Conservation (phyloP, 805 yeast species). For the Hyphopichia homilentoma region DNA sequence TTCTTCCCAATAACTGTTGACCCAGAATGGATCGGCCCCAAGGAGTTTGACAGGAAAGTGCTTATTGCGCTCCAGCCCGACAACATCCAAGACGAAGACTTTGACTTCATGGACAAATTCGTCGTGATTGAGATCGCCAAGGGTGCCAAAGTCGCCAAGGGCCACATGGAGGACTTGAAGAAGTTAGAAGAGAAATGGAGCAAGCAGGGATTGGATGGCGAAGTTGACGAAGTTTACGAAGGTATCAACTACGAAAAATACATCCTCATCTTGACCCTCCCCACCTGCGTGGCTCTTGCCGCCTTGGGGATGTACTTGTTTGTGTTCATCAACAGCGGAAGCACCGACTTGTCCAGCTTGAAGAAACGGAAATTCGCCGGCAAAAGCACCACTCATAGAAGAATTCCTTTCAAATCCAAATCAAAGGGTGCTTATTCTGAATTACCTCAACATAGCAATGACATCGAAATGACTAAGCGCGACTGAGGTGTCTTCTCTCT, state of each 20-base stretch:
- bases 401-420: slow-evolving; percentile 23
- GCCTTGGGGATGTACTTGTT: slow-evolving; percentile 64
- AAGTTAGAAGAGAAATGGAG: slow-evolving; percentile 30
- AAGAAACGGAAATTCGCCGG: slow-evolving; percentile 29
- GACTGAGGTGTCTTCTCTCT: slow-evolving; percentile 6
- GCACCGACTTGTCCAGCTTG: slow-evolving; percentile 40
- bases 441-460: slow-evolving; percentile 31
- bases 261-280: slow-evolving; percentile 64
- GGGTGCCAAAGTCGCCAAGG: slow-evolving; percentile 53
- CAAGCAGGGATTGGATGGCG: slow-evolving; percentile 17
- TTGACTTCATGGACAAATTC: slow-evolving; percentile 44
- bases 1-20: slow-evolving; percentile 56
- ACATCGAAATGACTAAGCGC: slow-evolving; percentile 13
- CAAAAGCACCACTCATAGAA: slow-evolving; percentile 23
- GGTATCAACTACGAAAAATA: slow-evolving; percentile 54
- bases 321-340: slow-evolving; percentile 46
- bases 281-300: slow-evolving; percentile 59
- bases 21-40: slow-evolving; percentile 56
- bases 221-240: slow-evolving; percentile 32
- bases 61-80: slow-evolving; percentile 74
- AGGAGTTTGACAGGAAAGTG: slow-evolving; percentile 51
- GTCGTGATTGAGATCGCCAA: slow-evolving; percentile 45
- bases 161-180: slow-evolving; percentile 40
- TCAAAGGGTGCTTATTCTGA: slow-evolving; percentile 17
- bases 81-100: slow-evolving; percentile 60